A percentile compares a stretch with the other conserved stretches of the same genome.
These are phyloP conservation scores for Microthlaspi erraticum DNA, from an alignment of 345 rosid genomes.

Conservation along the genomic window DNA sequence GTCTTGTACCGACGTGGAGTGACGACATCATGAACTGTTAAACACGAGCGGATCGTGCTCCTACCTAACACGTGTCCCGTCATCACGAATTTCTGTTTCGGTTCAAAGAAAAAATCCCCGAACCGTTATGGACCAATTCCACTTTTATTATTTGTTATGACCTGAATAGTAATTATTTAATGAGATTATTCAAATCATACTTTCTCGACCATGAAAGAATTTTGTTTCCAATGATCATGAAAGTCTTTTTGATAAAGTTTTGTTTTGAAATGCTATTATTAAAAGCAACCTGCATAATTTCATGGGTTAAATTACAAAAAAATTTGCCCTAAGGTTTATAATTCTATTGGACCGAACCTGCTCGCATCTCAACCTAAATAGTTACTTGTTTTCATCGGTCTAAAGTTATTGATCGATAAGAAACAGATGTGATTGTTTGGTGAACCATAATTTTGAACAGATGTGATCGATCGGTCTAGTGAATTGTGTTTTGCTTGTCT, in stretches of 20 bases:
- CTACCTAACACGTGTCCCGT: constrained; percentile 38
- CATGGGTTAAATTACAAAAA: too few relatives aligned
- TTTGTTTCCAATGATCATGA: neutral
- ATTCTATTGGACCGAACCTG: too few relatives aligned
- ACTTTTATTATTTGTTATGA: neutral
- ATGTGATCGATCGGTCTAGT: too few relatives aligned
- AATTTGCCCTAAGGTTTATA: too few relatives aligned
- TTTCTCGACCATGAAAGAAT: neutral
- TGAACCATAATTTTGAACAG: too few relatives aligned
- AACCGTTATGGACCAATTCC: constrained; percentile 47
- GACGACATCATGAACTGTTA: constrained; percentile 44
- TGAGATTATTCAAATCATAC: neutral
- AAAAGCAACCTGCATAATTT: too few relatives aligned
- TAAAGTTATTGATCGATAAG: too few relatives aligned
- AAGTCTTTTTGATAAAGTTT: neutral
- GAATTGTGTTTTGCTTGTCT: too few relatives aligned
- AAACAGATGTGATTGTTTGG: too few relatives aligned
- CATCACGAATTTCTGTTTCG: constrained; percentile 36
- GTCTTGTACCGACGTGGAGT: constrained; percentile 35
- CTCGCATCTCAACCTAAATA: neutral
- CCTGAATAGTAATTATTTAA: neutral
- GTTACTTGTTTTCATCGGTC: neutral
- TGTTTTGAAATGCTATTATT: too few relatives aligned
- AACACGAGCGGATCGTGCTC: constrained; percentile 44
- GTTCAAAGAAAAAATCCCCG: constrained; percentile 25